phyloP scores from a whole-genome alignment of 2,329 filamentous ascomycete genomes.

The Keithomyces neogunnii region DNA sequence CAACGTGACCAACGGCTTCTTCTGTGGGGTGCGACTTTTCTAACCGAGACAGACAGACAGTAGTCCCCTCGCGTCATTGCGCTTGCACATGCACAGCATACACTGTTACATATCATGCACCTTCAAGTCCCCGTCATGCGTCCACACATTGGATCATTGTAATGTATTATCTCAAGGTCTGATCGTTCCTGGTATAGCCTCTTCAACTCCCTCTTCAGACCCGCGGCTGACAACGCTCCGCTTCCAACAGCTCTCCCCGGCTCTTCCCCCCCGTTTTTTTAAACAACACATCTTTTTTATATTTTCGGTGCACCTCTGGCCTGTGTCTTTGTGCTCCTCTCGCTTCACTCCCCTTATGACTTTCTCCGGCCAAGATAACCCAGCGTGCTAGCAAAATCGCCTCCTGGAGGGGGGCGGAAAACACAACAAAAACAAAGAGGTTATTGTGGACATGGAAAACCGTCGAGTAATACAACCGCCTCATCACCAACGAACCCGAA shows the following conservation, averaged over 20 bases:
- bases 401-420: slow-evolving; percentile 10
- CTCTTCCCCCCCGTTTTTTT: neutral
- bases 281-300: neutral
- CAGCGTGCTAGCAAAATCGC: slow-evolving; percentile 2
- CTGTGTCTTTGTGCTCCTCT: neutral
- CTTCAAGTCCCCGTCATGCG: neutral
- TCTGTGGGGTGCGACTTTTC: no score
- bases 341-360: neutral
- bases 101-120: neutral
- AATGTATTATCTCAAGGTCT: slow-evolving; percentile 29
- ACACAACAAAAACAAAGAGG: slow-evolving; percentile 15
- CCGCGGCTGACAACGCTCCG: slow-evolving; percentile 1
- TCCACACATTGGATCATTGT: slow-evolving; percentile 20
- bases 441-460: slow-evolving; percentile 22
- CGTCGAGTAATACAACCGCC: slow-evolving; percentile 29
- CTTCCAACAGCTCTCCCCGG: slow-evolving; percentile 12
- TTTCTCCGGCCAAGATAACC: neutral
- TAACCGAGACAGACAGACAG: no score
- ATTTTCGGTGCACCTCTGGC: slow-evolving; percentile 1
- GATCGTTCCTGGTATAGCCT: slow-evolving; percentile 21
- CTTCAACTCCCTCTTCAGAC: neutral
- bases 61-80: no score
- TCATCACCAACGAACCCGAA: slow-evolving; percentile 20
- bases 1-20: no score
- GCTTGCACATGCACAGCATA: no score